Evolutionary conservation across 2,329 filamentous ascomycete species (phyloP), one percentile per base, ranked within the genome.

Genomic region (Macroventuria anomochaeta): DNA sequence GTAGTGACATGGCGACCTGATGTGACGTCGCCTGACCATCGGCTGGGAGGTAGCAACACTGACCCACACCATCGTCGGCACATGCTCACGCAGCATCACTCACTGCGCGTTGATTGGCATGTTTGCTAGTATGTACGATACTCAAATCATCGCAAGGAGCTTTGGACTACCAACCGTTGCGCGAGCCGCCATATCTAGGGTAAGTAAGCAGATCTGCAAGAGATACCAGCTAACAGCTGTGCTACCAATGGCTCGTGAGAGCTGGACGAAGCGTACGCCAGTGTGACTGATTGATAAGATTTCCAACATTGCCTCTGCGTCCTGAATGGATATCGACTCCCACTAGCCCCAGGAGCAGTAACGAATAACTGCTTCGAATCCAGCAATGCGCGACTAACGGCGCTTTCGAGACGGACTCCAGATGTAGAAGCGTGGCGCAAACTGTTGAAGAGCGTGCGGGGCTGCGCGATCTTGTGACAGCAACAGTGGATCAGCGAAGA

Each of bases 351-450:
- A 37, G 23, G 12, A 25, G 20, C 3, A 28, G 37, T 42, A 37
- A 37, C 10, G 31, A 20, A 26, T 12, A 13, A 20, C 18, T 33
- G 39, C 51, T 36, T 23, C 23, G 7, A 15, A n/a, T 25, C 20
- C 38, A 48, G 26, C 17, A 18, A 38, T 11, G 15, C 17, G 51
- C 33, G 17, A 43, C 38, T 44, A 38, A 44, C 32, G 51, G 38
- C 13, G 12, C 23, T 28, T 25, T 34, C 33, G 33, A 44, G 44
- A 48, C 33, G 15, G 10, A 33, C 11, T 31, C 32, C 44, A 21
- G 39, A 31, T 20, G 51, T 10, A 29, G 33, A 33, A 18, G 28
- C 21, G 11, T 28, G 32, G 20, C 11, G 34, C 28, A 29, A 18
- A 29, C n/a, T 20, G 17, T 37, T 31, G 26, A 25, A 32, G 32